These are phyloP conservation scores for Scutellaria barbata DNA, from an alignment of 257 asterid species.

Conservation along the genomic window DNA sequence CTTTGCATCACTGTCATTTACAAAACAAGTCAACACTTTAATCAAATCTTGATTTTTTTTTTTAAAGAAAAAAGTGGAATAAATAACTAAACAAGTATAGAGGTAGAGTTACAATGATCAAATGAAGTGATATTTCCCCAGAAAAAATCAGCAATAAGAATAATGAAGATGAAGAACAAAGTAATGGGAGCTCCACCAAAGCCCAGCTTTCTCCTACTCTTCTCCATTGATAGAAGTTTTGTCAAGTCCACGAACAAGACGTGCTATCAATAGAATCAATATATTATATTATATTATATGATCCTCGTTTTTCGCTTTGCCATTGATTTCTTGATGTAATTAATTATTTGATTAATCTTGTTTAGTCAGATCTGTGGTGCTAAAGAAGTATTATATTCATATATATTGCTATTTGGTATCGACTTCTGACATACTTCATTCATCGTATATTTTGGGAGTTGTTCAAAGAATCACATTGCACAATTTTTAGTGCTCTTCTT, in stretches of 20 bases:
- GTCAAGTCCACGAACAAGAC: conserved; percentile 6
- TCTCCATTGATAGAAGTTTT: conserved; percentile 23
- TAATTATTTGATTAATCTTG: neutral
- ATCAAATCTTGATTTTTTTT: neutral
- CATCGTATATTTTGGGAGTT: neutral
- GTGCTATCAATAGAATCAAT: neutral
- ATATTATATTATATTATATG: neutral
- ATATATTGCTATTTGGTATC: conserved; percentile 10
- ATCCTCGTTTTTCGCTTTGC: conserved; percentile 20
- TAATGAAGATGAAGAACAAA: conserved; percentile 23
- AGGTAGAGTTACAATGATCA: conserved; percentile 20
- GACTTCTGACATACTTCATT: neutral
- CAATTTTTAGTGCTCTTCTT: no score
- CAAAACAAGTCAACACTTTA: neutral
- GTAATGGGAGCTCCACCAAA: conserved; percentile 32
- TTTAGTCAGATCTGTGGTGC: neutral
- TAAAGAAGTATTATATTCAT: no score
- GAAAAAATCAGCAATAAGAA: conserved; percentile 27
- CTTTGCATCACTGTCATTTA: conserved; percentile 31
- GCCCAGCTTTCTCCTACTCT: conserved; percentile 10
- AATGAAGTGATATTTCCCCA: conserved; percentile 21
- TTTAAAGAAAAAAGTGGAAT: no score
- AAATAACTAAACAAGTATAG: neutral
- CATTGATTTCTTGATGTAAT: neutral
- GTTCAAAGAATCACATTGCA: neutral